These are phyloP conservation scores for Gonium pectorale DNA, from an alignment of 139 green algal species.

Conservation along the genomic window DNA sequence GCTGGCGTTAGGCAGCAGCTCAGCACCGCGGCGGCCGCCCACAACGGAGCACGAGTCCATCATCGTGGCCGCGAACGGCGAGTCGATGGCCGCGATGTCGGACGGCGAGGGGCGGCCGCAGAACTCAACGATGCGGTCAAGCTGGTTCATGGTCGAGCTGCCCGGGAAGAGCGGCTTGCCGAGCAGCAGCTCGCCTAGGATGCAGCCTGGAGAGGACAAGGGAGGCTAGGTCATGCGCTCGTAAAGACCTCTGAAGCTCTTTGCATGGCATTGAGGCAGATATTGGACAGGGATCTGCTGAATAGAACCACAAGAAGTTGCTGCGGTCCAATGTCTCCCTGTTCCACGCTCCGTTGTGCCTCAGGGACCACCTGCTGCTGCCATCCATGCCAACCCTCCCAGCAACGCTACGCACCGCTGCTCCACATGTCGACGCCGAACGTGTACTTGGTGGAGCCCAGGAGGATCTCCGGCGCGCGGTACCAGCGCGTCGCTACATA, in stretches of 20 bases:
- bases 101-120: constrained; percentile 62
- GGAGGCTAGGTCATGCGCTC: too few relatives aligned
- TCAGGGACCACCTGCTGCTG: too few relatives aligned
- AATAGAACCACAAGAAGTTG: too few relatives aligned
- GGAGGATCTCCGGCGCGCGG: constrained; percentile 96
- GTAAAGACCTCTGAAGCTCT: too few relatives aligned
- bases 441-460: constrained; percentile 95
- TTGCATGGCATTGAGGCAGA: too few relatives aligned
- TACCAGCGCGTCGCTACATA: constrained; percentile 99
- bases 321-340: too few relatives aligned
- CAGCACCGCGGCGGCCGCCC: constrained; percentile 60
- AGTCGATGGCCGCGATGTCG: constrained; percentile 90
- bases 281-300: too few relatives aligned
- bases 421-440: constrained; percentile 99
- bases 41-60: constrained; percentile 83
- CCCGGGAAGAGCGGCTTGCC: constrained; percentile 94
- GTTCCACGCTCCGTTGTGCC: too few relatives aligned
- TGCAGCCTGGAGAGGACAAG: constrained; percentile 83
- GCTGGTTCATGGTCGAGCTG: constrained; percentile 96
- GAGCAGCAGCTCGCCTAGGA: constrained; percentile 96
- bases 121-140: constrained; percentile 90
- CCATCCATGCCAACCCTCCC: too few relatives aligned
- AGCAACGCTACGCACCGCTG: constrained; percentile 71
- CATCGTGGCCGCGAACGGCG: constrained; percentile 94
- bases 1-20: constrained; percentile 85